phyloP scores from a whole-genome alignment of 495 filamentous ascomycete genomes.

The Aspergillus cavernicola region DNA sequence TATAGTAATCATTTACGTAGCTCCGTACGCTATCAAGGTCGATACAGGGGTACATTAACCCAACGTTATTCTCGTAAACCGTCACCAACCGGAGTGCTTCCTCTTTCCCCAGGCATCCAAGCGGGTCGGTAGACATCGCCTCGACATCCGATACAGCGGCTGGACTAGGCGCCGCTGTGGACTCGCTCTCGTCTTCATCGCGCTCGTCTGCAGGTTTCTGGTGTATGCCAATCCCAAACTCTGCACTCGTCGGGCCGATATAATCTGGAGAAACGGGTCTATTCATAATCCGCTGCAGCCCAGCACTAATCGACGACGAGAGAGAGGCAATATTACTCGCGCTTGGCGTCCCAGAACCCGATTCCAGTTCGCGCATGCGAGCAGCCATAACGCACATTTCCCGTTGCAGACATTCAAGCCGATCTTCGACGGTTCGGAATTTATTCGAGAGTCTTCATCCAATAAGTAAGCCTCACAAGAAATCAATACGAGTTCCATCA shows the following conservation, averaged over 20 bases:
- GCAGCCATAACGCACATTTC: conserved; percentile 33
- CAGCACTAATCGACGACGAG: conserved; percentile 7
- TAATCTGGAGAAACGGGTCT: conserved; percentile 35
- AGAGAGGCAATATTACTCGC: conserved; percentile 6
- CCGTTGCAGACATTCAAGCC: conserved; percentile 28
- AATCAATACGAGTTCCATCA: too few species aligned
- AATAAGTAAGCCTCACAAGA: background rate
- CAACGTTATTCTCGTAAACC: conserved; percentile 75
- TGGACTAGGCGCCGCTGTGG: conserved; percentile 22
- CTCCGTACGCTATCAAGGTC: conserved; percentile 59
- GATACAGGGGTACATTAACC: conserved; percentile 79
- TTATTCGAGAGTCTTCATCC: conserved; percentile 17
- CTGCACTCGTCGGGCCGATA: conserved; percentile 41
- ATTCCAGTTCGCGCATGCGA: conserved; percentile 33
- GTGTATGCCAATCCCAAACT: conserved; percentile 33
- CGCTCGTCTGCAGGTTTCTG: conserved; percentile 12
- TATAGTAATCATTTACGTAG: conserved; percentile 45
- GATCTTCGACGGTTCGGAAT: conserved; percentile 28
- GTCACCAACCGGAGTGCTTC: conserved; percentile 67
- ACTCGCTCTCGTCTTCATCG: conserved; percentile 21
- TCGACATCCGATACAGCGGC: conserved; percentile 14
- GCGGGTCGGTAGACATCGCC: conserved; percentile 14
- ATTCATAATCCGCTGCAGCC: conserved; percentile 35
- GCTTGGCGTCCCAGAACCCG: conserved; percentile 6
- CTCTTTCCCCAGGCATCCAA: conserved; percentile 36